Conservation (phyloP, 1,284 basidiomycete genomes). For the Takashimella koratensis region DNA sequence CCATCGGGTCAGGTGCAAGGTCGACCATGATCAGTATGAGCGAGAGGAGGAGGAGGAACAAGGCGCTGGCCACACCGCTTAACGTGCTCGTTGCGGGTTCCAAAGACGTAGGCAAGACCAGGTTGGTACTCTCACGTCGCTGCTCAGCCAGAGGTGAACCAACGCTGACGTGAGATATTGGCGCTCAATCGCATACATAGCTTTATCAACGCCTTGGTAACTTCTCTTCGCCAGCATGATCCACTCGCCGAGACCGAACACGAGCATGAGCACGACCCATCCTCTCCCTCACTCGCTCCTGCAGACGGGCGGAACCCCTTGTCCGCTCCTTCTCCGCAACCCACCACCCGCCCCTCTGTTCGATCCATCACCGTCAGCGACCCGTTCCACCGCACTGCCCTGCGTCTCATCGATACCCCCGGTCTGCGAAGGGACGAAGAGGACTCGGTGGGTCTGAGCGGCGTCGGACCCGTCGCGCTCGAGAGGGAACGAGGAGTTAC, state of each 20-base stretch:
- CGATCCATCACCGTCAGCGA: conserved; percentile 12
- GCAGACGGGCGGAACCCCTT: too few species aligned
- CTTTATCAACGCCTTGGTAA: conserved; percentile 18
- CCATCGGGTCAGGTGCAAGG: neutral
- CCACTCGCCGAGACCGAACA: too few species aligned
- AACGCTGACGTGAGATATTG: neutral
- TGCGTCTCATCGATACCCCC: conserved; percentile 35
- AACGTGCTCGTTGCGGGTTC: conserved; percentile 41
- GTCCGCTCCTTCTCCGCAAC: neutral
- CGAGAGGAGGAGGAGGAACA: conserved; percentile 5
- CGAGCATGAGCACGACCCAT: neutral
- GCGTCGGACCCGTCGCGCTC: conserved; percentile 1
- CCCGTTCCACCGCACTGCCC: conserved; percentile 9
- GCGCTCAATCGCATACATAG: conserved; percentile 2
- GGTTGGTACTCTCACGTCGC: too few species aligned
- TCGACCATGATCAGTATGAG: neutral
- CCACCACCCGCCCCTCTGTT: conserved; percentile 4
- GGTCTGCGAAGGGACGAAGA: conserved; percentile 27
- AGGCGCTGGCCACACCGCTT: conserved; percentile 21
- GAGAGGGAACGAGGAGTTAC: conserved; percentile 27
- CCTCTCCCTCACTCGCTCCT: neutral
- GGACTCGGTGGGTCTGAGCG: neutral
- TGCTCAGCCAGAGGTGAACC: conserved; percentile 1
- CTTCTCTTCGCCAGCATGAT: conserved; percentile 2
- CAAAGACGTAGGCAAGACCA: conserved; percentile 38